Evolutionary conservation across 2,329 filamentous ascomycete genomes (phyloP), one percentile per base, ranked within the genome.

Genomic region (Fusarium caatingaense): DNA sequence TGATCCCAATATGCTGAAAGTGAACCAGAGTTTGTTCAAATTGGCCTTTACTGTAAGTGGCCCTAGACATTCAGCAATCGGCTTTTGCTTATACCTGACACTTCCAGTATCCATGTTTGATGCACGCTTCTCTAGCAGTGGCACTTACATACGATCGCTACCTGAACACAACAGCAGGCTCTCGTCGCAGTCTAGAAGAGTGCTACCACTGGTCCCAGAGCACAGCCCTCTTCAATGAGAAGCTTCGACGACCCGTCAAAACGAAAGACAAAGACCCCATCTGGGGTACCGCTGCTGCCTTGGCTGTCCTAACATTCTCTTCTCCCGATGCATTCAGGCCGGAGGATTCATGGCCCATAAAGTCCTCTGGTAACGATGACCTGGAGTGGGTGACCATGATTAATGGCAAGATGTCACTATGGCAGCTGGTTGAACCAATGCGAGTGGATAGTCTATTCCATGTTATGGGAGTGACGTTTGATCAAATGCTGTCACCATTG

Each of bases 61-160:
- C 48, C 23, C 20, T 20, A 0, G 16, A 1, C n/a, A 11, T 7
- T 9, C 9, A 9, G 8, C 4, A 3, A 3, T 15, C 9, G 9
- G 3, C 46, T 16, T 5, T 21, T 1, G 4, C 34, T 32, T 3
- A 28, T 8, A 8, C 4, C 32, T 41, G 23, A 41, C 15, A 7
- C 12, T 18, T 7, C 0, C 47, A 78, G 83, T 60, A 83, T 53
- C 83, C 83, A 5, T 83, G 75, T 42, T 67, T 85, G 20, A 84
- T 85, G 82, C 83, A 85, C 56, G 82, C 82, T 30, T 80, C 79
- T 10, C 66, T 85, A 8, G 82, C 81, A 0, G 79, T 84, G 32
- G 79, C 82, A 1, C 65, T 81, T 15, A 73, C 79, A 23, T 83
- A 84, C 48, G 80, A 81, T 37, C 79, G 80, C 44, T 69, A 79